phyloP scores from a whole-genome alignment of 1,284 basidiomycete species.

The Somion occarium region DNA sequence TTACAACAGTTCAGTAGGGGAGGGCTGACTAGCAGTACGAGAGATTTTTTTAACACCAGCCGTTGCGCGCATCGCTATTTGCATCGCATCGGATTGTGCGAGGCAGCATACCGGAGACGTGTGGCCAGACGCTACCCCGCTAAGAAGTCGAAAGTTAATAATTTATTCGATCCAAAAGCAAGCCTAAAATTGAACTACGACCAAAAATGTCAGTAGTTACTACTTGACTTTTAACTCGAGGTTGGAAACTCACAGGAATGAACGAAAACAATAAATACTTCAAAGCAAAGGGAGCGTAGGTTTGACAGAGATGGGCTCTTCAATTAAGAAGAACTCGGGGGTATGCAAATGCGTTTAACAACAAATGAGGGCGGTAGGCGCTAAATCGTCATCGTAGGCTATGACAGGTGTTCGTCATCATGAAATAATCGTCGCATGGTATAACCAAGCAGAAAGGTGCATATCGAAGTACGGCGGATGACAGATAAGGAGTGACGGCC shows the following conservation, averaged over 20 bases:
- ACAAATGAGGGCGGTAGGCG: neutral
- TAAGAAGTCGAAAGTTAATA: neutral
- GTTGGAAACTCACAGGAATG: neutral
- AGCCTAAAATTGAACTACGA: neutral
- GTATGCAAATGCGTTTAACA: neutral
- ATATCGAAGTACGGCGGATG: neutral
- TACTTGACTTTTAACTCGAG: too few relatives aligned
- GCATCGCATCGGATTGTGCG: constrained; percentile 18
- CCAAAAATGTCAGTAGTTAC: neutral
- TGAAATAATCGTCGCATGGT: neutral
- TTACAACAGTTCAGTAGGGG: neutral
- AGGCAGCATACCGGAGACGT: constrained; percentile 7
- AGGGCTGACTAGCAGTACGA: constrained; percentile 17
- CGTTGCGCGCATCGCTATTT: constrained; percentile 16
- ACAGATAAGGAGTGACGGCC: neutral
- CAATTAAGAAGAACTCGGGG: neutral
- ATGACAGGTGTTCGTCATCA: neutral
- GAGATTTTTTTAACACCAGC: constrained; percentile 13
- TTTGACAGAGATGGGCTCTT: neutral
- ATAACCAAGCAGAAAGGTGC: neutral
- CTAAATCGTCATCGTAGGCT: neutral
- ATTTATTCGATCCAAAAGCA: neutral
- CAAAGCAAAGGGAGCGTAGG: constrained; percentile 2
- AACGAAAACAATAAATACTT: constrained; percentile 3
- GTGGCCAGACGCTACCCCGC: constrained; percentile 5